A percentile compares a stretch with the other conserved stretches of the same genome.
Conservation (phyloP, 352 stramenopile species). For the Globisporangium uncinulatum region DNA sequence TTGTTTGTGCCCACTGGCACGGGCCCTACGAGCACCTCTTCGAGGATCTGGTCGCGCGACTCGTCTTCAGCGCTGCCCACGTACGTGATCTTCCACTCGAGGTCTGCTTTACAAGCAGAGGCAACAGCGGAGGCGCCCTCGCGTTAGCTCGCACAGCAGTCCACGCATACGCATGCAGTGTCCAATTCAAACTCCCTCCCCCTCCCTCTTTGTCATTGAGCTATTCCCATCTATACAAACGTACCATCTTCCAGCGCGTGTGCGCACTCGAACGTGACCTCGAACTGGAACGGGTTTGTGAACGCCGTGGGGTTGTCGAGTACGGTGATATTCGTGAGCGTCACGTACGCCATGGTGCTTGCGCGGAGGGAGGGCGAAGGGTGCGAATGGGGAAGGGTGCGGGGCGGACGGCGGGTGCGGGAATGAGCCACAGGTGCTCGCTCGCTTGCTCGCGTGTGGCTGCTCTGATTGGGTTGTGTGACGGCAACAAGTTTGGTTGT, state of each 20-base stretch:
- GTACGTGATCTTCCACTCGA: slow-evolving; percentile 99
- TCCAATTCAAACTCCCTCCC: no score
- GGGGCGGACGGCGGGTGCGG: not conserved
- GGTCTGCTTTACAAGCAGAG: slow-evolving; percentile 57
- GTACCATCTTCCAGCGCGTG: slow-evolving; percentile 93
- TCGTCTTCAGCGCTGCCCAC: slow-evolving; percentile 96
- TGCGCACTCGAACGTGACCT: slow-evolving; percentile 99
- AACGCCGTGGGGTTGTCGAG: slow-evolving; percentile 98
- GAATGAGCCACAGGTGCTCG: no score
- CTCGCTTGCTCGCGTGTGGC: no score
- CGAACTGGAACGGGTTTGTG: slow-evolving; percentile 99
- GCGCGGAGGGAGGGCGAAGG: not conserved
- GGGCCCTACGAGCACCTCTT: slow-evolving; percentile 98
- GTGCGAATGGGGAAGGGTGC: not conserved
- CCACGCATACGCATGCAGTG: not conserved
- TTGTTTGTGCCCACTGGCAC: slow-evolving; percentile 98
- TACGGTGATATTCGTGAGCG: slow-evolving; percentile 93
- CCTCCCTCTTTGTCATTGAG: not conserved
- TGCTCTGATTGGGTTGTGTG: no score
- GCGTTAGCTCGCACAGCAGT: not conserved
- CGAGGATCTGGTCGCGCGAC: slow-evolving; percentile 95
- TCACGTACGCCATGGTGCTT: slow-evolving; percentile 77
- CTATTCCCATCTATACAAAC: slow-evolving; percentile 7
- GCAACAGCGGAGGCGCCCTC: no score
- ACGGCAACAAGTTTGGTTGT: no score